Base-by-base conservation (phyloP, 441 rosid genomes). In the Gossypium trilobum region DNA sequence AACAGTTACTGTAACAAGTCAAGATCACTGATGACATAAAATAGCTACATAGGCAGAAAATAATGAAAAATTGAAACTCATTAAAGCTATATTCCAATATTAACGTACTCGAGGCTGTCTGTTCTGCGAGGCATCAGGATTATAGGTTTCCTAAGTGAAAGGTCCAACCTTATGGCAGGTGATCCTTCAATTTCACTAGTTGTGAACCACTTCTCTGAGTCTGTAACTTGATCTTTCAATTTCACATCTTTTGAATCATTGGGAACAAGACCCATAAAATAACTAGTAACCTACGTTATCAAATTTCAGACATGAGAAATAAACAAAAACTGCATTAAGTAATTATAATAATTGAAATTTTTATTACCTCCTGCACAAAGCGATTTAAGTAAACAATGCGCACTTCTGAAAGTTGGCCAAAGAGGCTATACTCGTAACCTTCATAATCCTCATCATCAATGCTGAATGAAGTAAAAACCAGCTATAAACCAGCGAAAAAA, bases 361-460 rank as follows among this genome's bases (percentile, higher is more conserved):
- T 6, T 54, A 55, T 73, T 87, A 95, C 99, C 99, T 95, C 99
- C 87, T 89, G 97, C 72, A 95, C 84, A 81, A 95, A 95, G 70
- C 99, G 97, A 83, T 92, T 91, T 79, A 95, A 82, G 85, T 89
- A 95, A 76, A 95, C 93, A 81, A 95, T 33, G 52, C 96, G 96
- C 72, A 95, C 98, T 95, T 95, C 99, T 71, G 99, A 95, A 78
- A 95, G 88, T 86, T 95, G 88, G 50, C 99, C 99, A 74, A 77
- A 77, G 75, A 95, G 90, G 86, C 90, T 80, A 82, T 84, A 95
- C 64, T 95, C 99, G 64, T 87, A 95, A 75, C 99, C 99, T 79
- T 87, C 81, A 75, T 92, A 83, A 79, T 95, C 99, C 57, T 89
- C 96, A 78, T 95, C 99, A 61, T 87, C 92, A 74, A 68, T 68